phyloP scores from a whole-genome alignment of 1,284 basidiomycete genomes.

The Trametes hirsuta region DNA sequence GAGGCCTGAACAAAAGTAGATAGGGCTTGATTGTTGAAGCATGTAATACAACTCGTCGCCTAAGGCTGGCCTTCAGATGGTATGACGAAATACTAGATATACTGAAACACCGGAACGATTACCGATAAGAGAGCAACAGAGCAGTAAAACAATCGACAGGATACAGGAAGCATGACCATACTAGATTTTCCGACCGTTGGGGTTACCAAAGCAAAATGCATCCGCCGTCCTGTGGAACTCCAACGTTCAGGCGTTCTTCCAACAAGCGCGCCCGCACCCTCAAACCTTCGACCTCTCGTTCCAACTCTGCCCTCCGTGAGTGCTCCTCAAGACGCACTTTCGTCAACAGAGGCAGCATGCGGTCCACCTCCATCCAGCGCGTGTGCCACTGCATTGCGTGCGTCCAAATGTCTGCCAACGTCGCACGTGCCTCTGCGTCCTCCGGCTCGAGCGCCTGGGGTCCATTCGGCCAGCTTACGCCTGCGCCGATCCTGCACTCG shows the following conservation, averaged over 20 bases:
- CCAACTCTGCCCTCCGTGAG: slow-evolving; percentile 41
- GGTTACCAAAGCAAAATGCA: slow-evolving; percentile 28
- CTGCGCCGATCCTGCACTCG: slow-evolving; percentile 42
- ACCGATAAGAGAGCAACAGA: no score
- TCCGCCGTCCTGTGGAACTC: slow-evolving; percentile 22
- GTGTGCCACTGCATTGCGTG: slow-evolving; percentile 38
- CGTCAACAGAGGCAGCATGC: slow-evolving; percentile 52
- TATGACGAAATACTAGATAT: no score
- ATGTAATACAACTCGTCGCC: no score
- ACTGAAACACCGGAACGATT: no score
- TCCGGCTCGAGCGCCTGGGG: slow-evolving; percentile 22
- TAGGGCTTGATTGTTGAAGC: no score
- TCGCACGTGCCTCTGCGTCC: slow-evolving; percentile 11
- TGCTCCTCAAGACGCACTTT: slow-evolving; percentile 52
- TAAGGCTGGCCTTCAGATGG: no score
- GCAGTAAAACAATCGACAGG: no score
- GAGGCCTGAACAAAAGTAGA: no score
- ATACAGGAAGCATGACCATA: no score
- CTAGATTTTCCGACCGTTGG: no score
- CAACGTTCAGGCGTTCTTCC: slow-evolving; percentile 39
- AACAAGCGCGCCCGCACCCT: slow-evolving; percentile 48
- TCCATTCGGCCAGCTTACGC: slow-evolving; percentile 35
- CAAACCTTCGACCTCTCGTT: slow-evolving; percentile 57
- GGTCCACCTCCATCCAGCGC: slow-evolving; percentile 48
- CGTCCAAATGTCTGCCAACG: slow-evolving; percentile 21